A percentile compares a stretch with the other conserved stretches of the same genome.
These are phyloP conservation scores for Lactarius deliciosus DNA, from an alignment of 768 basidiomycete species.

Conservation along the genomic window DNA sequence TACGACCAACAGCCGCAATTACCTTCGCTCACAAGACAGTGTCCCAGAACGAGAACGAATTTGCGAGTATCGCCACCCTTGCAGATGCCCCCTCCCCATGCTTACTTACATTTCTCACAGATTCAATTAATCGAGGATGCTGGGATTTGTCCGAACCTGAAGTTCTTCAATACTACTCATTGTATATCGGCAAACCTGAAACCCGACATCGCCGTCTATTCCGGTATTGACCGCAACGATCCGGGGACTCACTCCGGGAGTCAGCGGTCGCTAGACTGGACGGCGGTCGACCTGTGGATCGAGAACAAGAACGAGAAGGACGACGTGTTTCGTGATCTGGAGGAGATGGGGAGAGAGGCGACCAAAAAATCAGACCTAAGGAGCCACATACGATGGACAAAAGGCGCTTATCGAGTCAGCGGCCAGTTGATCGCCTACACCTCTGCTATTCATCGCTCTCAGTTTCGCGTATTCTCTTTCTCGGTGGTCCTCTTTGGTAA, in stretches of 20 bases:
- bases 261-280: neutral
- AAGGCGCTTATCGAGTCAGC: too few relatives aligned
- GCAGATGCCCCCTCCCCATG: neutral
- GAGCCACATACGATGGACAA: too few relatives aligned
- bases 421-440: too few relatives aligned
- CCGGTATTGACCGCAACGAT: slow-evolving; percentile 1
- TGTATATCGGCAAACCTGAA: neutral
- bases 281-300: slow-evolving; percentile 7
- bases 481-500: too few relatives aligned
- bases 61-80: neutral
- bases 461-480: too few relatives aligned
- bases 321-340: neutral
- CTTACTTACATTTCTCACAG: neutral
- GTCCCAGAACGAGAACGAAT: neutral
- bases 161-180: slow-evolving; percentile 3
- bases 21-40: neutral
- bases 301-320: neutral
- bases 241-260: neutral
- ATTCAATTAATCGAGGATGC: neutral
- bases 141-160: neutral
- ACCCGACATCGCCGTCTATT: slow-evolving; percentile 13
- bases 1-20: neutral
- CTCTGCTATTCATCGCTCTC: too few relatives aligned
- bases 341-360: too few relatives aligned
- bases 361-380: too few relatives aligned